Percentiles rank a stretch among this genome's conserved stretches.
Conservation (phyloP, 306 rosid species). For the Quercus suber region DNA sequence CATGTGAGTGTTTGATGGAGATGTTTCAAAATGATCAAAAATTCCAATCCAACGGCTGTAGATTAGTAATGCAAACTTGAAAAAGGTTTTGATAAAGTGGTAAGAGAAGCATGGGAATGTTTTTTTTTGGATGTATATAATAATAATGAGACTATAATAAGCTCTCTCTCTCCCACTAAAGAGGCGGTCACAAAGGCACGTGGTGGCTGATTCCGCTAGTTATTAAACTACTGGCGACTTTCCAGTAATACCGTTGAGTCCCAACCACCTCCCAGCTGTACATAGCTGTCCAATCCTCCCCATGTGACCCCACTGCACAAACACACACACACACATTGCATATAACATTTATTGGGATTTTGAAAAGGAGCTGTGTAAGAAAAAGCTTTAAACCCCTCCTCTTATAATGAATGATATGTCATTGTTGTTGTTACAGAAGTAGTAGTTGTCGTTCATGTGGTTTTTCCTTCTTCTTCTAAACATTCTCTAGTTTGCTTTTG, state of each 20-base stretch:
- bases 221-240: slow-evolving; percentile 32
- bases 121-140: slow-evolving; percentile 1
- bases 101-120: not conserved
- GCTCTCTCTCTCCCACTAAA: slow-evolving; percentile 15
- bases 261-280: slow-evolving; percentile 55
- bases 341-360: slow-evolving; percentile 9
- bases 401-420: not conserved
- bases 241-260: slow-evolving; percentile 57
- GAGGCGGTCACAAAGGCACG: slow-evolving; percentile 39
- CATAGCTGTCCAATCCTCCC: slow-evolving; percentile 45
- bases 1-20: not conserved
- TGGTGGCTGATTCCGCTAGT: slow-evolving; percentile 37
- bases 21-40: not conserved
- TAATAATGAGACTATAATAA: slow-evolving; percentile 11
- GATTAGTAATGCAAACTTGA: not conserved
- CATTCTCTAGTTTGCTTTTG: slow-evolving; percentile 21
- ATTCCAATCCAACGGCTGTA: not conserved
- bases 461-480: slow-evolving; percentile 17
- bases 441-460: not conserved
- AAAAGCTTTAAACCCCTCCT: not conserved
- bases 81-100: not conserved
- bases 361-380: not conserved
- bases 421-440: not conserved
- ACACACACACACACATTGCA: not conserved
- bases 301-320: slow-evolving; percentile 23